Conservation (phyloP, 1,284 basidiomycete genomes). For the Boletus nobilissimus region DNA sequence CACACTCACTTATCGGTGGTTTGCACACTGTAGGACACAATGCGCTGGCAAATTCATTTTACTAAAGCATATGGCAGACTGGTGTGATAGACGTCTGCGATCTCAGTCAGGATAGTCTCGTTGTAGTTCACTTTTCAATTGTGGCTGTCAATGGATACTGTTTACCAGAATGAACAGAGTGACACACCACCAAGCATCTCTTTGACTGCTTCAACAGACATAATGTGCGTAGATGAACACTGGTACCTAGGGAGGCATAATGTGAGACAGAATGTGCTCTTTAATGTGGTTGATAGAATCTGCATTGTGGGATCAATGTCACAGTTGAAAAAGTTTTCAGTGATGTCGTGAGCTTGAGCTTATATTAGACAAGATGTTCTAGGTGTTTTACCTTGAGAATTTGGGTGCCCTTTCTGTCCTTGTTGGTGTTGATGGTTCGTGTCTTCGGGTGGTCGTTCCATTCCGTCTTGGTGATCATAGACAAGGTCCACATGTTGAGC, state of each 20-base stretch:
- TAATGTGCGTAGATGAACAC: constrained; percentile 45
- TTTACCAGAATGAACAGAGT: too few species aligned
- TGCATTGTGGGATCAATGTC: constrained; percentile 44
- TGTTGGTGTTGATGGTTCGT: constrained; percentile 52
- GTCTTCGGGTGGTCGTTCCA: constrained; percentile 48
- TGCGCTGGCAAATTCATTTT: constrained; percentile 36
- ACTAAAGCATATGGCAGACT: constrained; percentile 33
- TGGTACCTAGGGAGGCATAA: constrained; percentile 36
- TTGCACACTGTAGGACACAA: constrained; percentile 29
- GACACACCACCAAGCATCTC: constrained; percentile 32
- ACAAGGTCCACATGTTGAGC: constrained; percentile 65
- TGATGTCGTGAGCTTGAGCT: constrained; percentile 37
- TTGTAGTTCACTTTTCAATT: constrained; percentile 35
- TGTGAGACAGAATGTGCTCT: constrained; percentile 9
- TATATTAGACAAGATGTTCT: constrained; percentile 25
- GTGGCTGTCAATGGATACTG: neutral
- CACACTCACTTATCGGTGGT: constrained; percentile 43
- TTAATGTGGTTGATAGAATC: neutral
- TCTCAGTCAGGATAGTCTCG: constrained; percentile 40
- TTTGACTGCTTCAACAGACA: constrained; percentile 34
- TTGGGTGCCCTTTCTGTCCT: constrained; percentile 41
- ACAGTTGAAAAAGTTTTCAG: constrained; percentile 43
- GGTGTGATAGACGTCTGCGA: constrained; percentile 36
- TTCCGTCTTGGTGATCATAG: constrained; percentile 52
- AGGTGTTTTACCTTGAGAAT: constrained; percentile 51